These are phyloP conservation scores for Athelia sp. DNA, from an alignment of 1,284 basidiomycete genomes.

Conservation along the genomic window DNA sequence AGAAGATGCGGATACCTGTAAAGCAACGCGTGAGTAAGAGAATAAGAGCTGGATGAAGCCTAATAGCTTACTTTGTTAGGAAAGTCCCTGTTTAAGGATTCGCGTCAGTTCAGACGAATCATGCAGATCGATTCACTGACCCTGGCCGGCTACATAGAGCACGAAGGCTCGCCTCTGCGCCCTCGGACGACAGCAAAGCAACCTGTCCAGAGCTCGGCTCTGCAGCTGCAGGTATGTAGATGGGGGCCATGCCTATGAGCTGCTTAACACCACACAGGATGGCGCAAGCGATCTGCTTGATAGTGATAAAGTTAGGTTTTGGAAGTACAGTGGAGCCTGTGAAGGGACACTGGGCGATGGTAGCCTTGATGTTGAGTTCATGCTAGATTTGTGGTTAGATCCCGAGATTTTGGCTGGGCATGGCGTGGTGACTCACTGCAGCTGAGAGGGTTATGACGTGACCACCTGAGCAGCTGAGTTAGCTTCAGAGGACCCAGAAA, in stretches of 20 bases:
- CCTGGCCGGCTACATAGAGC: conserved; percentile 5
- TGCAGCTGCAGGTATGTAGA: conserved; percentile 27
- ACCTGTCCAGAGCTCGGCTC: conserved; percentile 12
- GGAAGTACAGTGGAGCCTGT: conserved; percentile 16
- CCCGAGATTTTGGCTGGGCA: not conserved
- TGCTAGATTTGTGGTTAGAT: conserved; percentile 10
- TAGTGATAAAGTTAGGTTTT: conserved; percentile 8
- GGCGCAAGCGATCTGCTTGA: conserved; percentile 19
- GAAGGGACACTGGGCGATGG: conserved; percentile 31
- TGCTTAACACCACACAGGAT: conserved; percentile 26
- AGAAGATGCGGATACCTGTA: conserved; percentile 16
- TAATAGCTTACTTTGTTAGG: not conserved
- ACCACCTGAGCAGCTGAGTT: conserved; percentile 17
- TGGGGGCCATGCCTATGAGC: conserved; percentile 23
- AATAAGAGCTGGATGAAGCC: no score
- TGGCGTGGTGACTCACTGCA: conserved; percentile 18
- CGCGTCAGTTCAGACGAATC: conserved; percentile 5
- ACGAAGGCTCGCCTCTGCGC: conserved; percentile 13
- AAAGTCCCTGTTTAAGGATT: not conserved
- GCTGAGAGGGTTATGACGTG: conserved; percentile 28
- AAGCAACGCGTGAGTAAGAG: no score
- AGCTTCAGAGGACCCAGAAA: conserved; percentile 4
- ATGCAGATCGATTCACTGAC: conserved; percentile 4
- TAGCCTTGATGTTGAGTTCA: conserved; percentile 23
- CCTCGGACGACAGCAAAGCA: conserved; percentile 16